phyloP scores from a whole-genome alignment of 768 basidiomycete genomes.

The Scleroderma citrinum region DNA sequence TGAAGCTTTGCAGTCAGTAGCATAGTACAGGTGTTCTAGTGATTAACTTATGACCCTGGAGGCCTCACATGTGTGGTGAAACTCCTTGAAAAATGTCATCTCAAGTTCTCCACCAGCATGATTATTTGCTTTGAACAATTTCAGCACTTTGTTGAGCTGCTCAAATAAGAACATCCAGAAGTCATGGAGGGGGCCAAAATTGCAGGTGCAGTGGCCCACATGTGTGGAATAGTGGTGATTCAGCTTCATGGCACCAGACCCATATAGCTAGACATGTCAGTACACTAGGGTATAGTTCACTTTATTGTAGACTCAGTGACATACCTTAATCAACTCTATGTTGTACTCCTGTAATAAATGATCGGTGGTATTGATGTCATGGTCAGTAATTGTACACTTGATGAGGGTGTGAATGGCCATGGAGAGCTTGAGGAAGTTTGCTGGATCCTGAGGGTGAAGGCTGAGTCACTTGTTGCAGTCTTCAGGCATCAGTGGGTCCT shows the following conservation, averaged over 20 bases:
- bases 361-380: slow-evolving; percentile 9
- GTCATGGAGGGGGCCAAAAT: slow-evolving; percentile 6
- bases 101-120: slow-evolving; percentile 26
- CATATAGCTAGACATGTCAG: slow-evolving; percentile 14
- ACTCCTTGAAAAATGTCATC: not conserved
- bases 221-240: slow-evolving; percentile 30
- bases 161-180: slow-evolving; percentile 37
- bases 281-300: not conserved
- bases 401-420: slow-evolving; percentile 10
- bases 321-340: not conserved
- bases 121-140: slow-evolving; percentile 30
- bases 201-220: slow-evolving; percentile 14
- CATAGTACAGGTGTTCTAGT: not conserved
- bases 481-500: too few relatives aligned
- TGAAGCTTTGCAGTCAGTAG: not conserved
- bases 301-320: not conserved
- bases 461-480: slow-evolving; percentile 12
- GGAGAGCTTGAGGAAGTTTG: slow-evolving; percentile 19
- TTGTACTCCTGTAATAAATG: slow-evolving; percentile 17
- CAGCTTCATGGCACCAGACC: not conserved
- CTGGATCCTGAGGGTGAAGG: slow-evolving; percentile 14
- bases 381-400: not conserved
- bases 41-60: not conserved
- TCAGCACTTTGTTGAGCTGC: slow-evolving; percentile 32
- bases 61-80: not conserved